phyloP scores from a whole-genome alignment of 805 yeast genomes.

The Starmerella vaccinii region DNA sequence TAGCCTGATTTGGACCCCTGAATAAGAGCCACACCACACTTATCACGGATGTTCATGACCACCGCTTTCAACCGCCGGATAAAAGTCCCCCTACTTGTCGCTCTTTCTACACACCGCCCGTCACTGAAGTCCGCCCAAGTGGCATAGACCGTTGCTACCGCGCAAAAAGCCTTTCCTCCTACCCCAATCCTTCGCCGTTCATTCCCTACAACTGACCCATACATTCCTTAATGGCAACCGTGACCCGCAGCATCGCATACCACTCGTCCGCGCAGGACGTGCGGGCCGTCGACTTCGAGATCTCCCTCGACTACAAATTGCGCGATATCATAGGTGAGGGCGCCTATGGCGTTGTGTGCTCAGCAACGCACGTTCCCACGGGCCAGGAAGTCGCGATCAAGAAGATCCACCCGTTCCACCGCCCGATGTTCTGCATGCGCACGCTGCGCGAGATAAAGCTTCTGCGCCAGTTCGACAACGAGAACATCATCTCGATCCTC shows the following conservation, averaged over 20 bases:
- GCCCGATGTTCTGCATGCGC: slow-evolving; percentile 78
- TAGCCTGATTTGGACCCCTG: not conserved
- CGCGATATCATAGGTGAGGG: slow-evolving; percentile 87
- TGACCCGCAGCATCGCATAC: slow-evolving; percentile 10
- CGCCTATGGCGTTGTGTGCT: slow-evolving; percentile 87
- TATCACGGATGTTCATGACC: not conserved
- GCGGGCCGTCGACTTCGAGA: slow-evolving; percentile 57
- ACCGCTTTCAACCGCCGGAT: not conserved
- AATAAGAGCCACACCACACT: slow-evolving; percentile 1
- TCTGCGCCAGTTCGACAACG: slow-evolving; percentile 83
- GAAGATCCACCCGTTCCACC: slow-evolving; percentile 84
- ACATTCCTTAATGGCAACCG: slow-evolving; percentile 3
- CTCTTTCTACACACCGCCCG: not conserved
- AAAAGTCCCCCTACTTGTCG: not conserved
- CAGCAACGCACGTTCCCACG: slow-evolving; percentile 78
- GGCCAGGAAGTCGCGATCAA: slow-evolving; percentile 89
- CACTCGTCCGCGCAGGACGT: slow-evolving; percentile 20
- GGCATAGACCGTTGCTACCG: not conserved
- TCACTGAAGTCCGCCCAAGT: not conserved
- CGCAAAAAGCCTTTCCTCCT: not conserved
- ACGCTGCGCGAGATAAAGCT: slow-evolving; percentile 84
- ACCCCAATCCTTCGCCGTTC: not conserved
- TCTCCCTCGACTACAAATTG: slow-evolving; percentile 77
- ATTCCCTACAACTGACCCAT: not conserved
- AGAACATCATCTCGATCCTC: slow-evolving; percentile 78